These are phyloP conservation scores for Penicillium paneum DNA, from an alignment of 2,329 filamentous ascomycete genomes.

Conservation along the genomic window DNA sequence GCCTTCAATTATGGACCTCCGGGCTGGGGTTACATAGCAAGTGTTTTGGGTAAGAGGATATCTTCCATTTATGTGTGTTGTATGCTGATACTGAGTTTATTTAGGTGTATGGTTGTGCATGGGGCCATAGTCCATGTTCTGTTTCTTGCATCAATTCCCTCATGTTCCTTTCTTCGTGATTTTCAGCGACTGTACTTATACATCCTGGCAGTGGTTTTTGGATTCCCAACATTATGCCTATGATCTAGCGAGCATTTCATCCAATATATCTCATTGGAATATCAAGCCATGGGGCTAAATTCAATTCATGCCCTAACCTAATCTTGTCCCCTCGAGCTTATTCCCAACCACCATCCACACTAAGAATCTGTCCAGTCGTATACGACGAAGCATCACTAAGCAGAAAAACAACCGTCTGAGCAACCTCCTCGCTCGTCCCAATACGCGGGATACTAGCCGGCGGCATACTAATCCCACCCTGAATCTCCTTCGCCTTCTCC, in stretches of 20 bases:
- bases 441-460: slow-evolving; percentile 27
- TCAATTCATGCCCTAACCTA: not conserved
- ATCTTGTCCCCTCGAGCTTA: not conserved
- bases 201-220: slow-evolving; percentile 9
- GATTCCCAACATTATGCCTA: not conserved
- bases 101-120: slow-evolving; percentile 18
- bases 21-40: slow-evolving; percentile 8
- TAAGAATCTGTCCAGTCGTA: slow-evolving; percentile 47
- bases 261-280: not conserved
- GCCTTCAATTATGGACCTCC: not conserved
- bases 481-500: slow-evolving; percentile 26
- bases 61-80: not conserved
- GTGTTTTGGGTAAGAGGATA: slow-evolving; percentile 10
- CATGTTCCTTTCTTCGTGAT: not conserved
- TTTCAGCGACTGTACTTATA: slow-evolving; percentile 8
- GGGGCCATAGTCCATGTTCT: slow-evolving; percentile 1
- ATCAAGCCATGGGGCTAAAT: not conserved
- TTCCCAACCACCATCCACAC: slow-evolving; percentile 49
- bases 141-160: not conserved
- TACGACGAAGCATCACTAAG: slow-evolving; percentile 47
- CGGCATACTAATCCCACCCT: slow-evolving; percentile 14
- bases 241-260: not conserved
- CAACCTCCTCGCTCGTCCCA: slow-evolving; percentile 37
- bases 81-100: not conserved
- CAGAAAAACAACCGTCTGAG: slow-evolving; percentile 49